Conservation (phyloP, 306 rosid genomes). For the Hippophae tibetana region DNA sequence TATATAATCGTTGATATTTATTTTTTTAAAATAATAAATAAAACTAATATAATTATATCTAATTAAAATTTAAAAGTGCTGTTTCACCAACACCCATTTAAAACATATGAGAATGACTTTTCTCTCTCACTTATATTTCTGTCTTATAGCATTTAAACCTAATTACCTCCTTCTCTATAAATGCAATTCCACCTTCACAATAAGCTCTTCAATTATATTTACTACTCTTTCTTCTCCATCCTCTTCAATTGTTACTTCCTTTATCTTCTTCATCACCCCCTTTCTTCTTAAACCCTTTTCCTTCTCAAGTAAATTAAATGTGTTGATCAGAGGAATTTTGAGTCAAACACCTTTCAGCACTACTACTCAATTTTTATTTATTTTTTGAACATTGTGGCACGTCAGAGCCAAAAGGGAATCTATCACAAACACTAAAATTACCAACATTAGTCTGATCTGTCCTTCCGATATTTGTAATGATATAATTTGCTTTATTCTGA, state of each 20-base stretch:
- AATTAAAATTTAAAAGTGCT: no score
- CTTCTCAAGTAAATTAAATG: neutral
- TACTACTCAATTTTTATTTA: neutral
- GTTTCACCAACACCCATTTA: neutral
- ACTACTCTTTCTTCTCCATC: neutral
- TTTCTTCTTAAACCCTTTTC: no score
- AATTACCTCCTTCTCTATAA: constrained; percentile 31
- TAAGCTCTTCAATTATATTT: constrained; percentile 40
- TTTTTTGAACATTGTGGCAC: constrained; percentile 10
- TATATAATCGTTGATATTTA: no score
- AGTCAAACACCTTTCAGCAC: constrained; percentile 8
- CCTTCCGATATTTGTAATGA: no score
- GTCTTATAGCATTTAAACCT: constrained; percentile 25
- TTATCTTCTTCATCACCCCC: no score
- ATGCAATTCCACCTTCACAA: constrained; percentile 58
- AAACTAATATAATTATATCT: no score
- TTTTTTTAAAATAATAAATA: no score
- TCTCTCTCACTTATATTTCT: constrained; percentile 9
- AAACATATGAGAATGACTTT: constrained; percentile 3
- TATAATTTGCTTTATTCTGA: neutral
- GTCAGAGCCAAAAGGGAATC: neutral
- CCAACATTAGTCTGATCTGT: no score
- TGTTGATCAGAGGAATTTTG: constrained; percentile 1
- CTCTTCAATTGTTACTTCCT: no score
- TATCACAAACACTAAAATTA: neutral